Conservation (phyloP, 768 basidiomycete species). For the Dioszegia hungarica region DNA sequence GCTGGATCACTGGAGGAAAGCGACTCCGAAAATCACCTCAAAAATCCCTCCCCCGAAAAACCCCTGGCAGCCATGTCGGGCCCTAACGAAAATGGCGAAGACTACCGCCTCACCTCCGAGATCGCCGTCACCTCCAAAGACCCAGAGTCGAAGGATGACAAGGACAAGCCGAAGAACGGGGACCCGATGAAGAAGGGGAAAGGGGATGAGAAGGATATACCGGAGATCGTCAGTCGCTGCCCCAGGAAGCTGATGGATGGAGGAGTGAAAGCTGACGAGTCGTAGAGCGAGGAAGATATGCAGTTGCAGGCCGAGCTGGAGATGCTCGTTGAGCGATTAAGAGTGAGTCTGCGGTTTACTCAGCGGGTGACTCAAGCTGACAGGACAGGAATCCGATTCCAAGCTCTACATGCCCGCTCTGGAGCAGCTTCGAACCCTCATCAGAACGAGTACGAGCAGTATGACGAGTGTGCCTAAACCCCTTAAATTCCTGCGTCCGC, state of each 20-base stretch:
- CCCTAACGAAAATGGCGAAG: conserved; percentile 1
- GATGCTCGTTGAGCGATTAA: conserved; percentile 90
- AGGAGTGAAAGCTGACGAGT: background rate
- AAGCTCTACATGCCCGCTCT: conserved; percentile 81
- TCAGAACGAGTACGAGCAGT: conserved; percentile 91
- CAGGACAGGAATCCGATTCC: conserved; percentile 73
- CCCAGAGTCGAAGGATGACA: conserved; percentile 58
- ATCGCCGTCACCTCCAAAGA: conserved; percentile 50
- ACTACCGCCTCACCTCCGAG: conserved; percentile 23
- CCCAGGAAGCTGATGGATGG: background rate
- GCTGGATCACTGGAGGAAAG: no score
- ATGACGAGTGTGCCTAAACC: conserved; percentile 99
- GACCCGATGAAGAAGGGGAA: conserved; percentile 50
- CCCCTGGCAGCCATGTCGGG: conserved; percentile 2
- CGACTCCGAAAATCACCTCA: no score
- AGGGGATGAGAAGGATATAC: conserved; percentile 41
- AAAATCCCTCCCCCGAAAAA: background rate
- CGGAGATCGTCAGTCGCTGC: conserved; percentile 64
- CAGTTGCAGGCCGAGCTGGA: conserved; percentile 91
- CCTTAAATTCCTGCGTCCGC: conserved; percentile 91
- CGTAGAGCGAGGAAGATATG: conserved; percentile 82
- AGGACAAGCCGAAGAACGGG: conserved; percentile 17
- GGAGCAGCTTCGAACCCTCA: conserved; percentile 86
- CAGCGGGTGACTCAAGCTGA: conserved; percentile 1
- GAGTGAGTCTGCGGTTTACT: conserved; percentile 60